These are phyloP conservation scores for Polytrichum formosum DNA, from an alignment of 225 moss, liverwort and hornwort genomes.

Conservation along the genomic window DNA sequence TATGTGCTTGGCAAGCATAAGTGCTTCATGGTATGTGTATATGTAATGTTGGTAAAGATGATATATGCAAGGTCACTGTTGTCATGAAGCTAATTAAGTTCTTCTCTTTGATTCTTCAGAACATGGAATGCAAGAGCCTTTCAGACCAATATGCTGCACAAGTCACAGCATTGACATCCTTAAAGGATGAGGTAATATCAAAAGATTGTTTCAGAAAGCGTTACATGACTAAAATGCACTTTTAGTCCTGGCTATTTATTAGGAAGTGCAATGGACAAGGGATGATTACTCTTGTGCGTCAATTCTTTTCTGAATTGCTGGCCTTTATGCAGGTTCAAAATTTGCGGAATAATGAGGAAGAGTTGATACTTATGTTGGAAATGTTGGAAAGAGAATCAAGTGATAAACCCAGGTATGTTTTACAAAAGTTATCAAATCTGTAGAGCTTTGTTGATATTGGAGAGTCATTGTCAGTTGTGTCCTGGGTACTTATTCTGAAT, in stretches of 20 bases:
- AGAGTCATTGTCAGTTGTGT: too few species aligned
- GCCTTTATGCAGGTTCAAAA: constrained; percentile 36
- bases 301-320: neutral
- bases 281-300: too few species aligned
- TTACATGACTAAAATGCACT: too few species aligned
- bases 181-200: constrained; percentile 67
- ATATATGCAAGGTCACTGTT: too few species aligned
- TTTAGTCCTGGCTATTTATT: too few species aligned
- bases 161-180: constrained; percentile 52
- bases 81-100: too few species aligned
- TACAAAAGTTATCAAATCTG: neutral
- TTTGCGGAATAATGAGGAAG: constrained; percentile 59
- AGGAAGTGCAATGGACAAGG: too few species aligned
- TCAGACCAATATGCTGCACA: constrained; percentile 66
- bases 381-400: constrained; percentile 64
- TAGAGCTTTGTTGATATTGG: too few species aligned
- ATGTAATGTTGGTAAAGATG: too few species aligned
- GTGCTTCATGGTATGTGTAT: too few species aligned
- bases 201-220: too few species aligned
- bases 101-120: constrained; percentile 33
- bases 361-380: constrained; percentile 58
- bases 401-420: constrained; percentile 61
- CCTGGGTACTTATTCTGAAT: neutral
- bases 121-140: constrained; percentile 59
- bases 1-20: too few species aligned